Percentiles rank a stretch among this genome's conserved stretches.
Conservation (phyloP, 192 early-diverging fungal species). For the Coemansia sp. region DNA sequence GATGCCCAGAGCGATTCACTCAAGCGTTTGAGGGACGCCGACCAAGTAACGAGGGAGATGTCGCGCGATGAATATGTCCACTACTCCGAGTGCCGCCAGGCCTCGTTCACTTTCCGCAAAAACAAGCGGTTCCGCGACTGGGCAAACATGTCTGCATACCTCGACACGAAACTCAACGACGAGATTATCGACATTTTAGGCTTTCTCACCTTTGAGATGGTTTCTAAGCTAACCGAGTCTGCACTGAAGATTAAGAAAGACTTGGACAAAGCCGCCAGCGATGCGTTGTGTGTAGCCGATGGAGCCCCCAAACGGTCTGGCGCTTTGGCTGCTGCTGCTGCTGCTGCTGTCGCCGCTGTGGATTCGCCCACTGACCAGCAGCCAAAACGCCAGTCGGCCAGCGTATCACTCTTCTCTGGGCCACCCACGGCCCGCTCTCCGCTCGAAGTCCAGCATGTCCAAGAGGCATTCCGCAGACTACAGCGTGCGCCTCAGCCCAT, state of each 20-base stretch:
- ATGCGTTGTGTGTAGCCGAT: constrained; percentile 17
- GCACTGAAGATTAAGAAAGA: constrained; percentile 77
- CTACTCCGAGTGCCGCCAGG: constrained; percentile 98
- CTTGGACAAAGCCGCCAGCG: constrained; percentile 55
- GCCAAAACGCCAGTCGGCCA: constrained; percentile 30
- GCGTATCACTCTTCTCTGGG: constrained; percentile 70
- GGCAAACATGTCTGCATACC: constrained; percentile 85
- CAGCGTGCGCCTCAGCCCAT: constrained; percentile 75
- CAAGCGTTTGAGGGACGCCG: constrained; percentile 82
- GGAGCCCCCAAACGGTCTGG: constrained; percentile 15
- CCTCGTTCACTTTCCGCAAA: constrained; percentile 95
- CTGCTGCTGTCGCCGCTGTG: not conserved
- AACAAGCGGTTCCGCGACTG: constrained; percentile 92
- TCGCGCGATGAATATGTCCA: constrained; percentile 98
- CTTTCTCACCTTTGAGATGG: constrained; percentile 95
- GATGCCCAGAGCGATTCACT: constrained; percentile 87
- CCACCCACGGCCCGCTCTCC: constrained; percentile 81
- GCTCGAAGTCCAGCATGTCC: constrained; percentile 82
- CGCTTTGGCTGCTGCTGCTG: not conserved
- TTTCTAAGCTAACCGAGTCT: constrained; percentile 85
- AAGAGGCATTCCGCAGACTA: constrained; percentile 88
- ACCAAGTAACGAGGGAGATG: constrained; percentile 92
- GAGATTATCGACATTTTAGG: constrained; percentile 98
- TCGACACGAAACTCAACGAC: constrained; percentile 87
- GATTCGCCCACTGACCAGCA: constrained; percentile 7